A percentile compares a stretch with the other conserved stretches of the same genome.
Evolutionary conservation across 139 green algal genomes (phyloP).

Genomic region (Auxenochlorella pyrenoidosa): DNA sequence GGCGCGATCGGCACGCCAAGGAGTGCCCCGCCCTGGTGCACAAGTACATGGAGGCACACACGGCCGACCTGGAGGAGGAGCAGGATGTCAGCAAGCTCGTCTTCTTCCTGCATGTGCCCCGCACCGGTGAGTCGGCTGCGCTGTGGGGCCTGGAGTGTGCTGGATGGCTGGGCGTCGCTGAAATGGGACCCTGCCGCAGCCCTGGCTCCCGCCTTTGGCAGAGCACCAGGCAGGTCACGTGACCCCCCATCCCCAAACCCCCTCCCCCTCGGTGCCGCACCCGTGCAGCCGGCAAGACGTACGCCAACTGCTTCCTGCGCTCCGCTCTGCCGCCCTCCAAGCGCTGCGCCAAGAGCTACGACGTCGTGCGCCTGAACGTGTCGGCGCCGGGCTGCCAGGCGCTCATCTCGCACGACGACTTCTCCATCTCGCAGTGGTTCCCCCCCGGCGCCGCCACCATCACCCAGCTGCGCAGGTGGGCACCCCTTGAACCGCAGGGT

Average conservation of each 20-base stretch:
- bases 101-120: slow-evolving; percentile 96
- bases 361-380: slow-evolving; percentile 80
- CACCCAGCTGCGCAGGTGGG: slow-evolving; percentile 65
- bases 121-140: slow-evolving; percentile 66
- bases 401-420: slow-evolving; percentile 91
- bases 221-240: no score
- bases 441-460: slow-evolving; percentile 54
- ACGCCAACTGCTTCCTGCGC: slow-evolving; percentile 89
- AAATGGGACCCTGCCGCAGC: no score
- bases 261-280: neutral
- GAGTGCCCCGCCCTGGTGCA: slow-evolving; percentile 32
- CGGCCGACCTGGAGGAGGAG: slow-evolving; percentile 55
- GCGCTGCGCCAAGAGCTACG: slow-evolving; percentile 84
- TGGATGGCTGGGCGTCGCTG: neutral
- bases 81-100: slow-evolving; percentile 47
- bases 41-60: slow-evolving; percentile 53
- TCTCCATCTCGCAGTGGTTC: slow-evolving; percentile 75
- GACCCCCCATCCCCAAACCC: neutral
- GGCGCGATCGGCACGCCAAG: neutral
- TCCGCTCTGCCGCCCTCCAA: slow-evolving; percentile 51
- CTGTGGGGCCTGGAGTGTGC: neutral
- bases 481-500: no score
- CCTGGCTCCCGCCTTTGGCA: no score
- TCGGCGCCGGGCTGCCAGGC: slow-evolving; percentile 73
- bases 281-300: slow-evolving; percentile 79